Evolutionary conservation across 1,284 basidiomycete species (phyloP), one percentile per base, ranked within the genome.

Genomic region (Malassezia slooffiae): DNA sequence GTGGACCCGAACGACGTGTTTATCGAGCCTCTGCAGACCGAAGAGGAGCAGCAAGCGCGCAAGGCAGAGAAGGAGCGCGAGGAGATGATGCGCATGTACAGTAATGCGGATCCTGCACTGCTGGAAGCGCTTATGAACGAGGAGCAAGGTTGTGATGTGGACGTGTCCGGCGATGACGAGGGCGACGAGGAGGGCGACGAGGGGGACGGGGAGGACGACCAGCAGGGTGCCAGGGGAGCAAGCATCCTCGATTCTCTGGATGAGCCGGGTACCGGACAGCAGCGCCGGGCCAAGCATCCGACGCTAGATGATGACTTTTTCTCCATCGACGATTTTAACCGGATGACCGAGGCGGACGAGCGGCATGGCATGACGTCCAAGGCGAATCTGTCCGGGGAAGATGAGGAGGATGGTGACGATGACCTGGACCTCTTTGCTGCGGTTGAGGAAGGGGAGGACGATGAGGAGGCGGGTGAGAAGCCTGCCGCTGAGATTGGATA

Each of bases 301-400:
- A 77, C 77, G 35, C 77, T 96, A n/a, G 83, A 96, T 70, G 91
- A 96, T 68, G 80, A 77, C 20, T 96, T 97, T 74, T 97, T 97
- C 72, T 79, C 84, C 43, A 78, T 96, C 43, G 80, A 80, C 42
- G 76, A 80, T 17, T 96, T 97, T 74, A 93, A 96, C 67, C 77
- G 81, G 4, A 79, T 88, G 70, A 83, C 83, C 2, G 83, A 85
- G 68, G 79, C 79, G 55, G 77, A 80, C 6, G 88, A 93, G 71
- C 79, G 81, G 30, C 52, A 45, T 12, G 74, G 46, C 74, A 74
- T 10, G 73, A 78, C 11, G 80, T 81, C 5, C 38, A 74, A 71
- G 35, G 74, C 82, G 39, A 51, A 47, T 46, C 50, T 60, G 19
- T 41, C 42, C n/a, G 54, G 43, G 3, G 52, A 34, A 12, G 46